Evolutionary conservation across 2,329 filamentous ascomycete genomes (phyloP).

Genomic region (Trichoderma sp.): DNA sequence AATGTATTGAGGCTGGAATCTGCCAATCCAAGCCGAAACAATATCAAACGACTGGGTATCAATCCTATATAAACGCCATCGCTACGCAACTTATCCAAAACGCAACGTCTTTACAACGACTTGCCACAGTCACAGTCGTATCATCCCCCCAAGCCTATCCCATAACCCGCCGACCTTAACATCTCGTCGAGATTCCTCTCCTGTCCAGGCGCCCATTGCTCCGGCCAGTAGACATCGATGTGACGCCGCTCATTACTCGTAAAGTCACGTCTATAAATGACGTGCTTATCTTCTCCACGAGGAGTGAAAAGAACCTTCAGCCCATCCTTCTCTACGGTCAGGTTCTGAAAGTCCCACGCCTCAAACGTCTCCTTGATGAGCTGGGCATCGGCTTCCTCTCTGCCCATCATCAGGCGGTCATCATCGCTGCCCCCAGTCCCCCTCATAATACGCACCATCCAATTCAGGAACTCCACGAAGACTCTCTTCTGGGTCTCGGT

Average conservation of each 20-base stretch:
- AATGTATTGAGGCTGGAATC: background rate
- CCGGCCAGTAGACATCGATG: slow-evolving; percentile 13
- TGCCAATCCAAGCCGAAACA: background rate
- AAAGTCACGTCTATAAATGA: slow-evolving; percentile 16
- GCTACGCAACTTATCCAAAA: background rate
- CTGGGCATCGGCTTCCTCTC: background rate
- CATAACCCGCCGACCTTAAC: too few relatives aligned
- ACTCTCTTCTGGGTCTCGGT: background rate
- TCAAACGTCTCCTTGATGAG: background rate
- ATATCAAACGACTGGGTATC: background rate
- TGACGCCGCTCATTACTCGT: background rate
- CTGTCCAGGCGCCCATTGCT: slow-evolving; percentile 14
- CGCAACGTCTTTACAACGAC: background rate
- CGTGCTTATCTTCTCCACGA: background rate
- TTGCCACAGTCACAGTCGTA: background rate
- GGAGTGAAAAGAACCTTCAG: slow-evolving; percentile 1
- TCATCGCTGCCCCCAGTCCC: background rate
- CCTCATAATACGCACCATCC: background rate
- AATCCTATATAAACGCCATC: background rate
- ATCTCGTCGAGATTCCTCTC: background rate
- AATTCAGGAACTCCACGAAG: background rate
- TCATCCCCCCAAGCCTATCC: background rate
- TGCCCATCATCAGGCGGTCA: too few relatives aligned
- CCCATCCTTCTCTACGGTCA: background rate
- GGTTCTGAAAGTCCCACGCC: background rate